These are phyloP conservation scores for Xerocomus spinulosus DNA, from an alignment of 768 basidiomycete species.

Conservation along the genomic window DNA sequence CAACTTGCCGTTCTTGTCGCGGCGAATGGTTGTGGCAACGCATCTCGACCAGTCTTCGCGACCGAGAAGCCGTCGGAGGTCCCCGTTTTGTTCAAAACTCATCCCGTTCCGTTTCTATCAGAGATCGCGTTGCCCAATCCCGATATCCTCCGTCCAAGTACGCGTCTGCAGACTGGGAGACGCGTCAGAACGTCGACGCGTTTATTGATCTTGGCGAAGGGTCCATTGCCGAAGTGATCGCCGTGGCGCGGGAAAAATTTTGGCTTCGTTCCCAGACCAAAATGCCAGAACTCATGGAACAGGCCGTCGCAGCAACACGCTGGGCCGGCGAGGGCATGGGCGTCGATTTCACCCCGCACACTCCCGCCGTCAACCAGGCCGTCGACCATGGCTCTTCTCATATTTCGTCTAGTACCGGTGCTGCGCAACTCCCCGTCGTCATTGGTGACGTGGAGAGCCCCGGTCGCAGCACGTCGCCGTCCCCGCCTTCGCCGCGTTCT, in stretches of 20 bases:
- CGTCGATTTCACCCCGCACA: slow-evolving; percentile 27
- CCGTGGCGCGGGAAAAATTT: slow-evolving; percentile 60
- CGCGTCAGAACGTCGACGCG: slow-evolving; percentile 60
- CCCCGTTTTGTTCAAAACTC: slow-evolving; percentile 25
- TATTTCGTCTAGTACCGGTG: slow-evolving; percentile 3
- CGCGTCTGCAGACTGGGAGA: slow-evolving; percentile 55
- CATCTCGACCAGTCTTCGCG: slow-evolving; percentile 43
- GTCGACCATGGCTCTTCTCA: slow-evolving; percentile 9
- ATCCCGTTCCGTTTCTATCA: slow-evolving; percentile 12
- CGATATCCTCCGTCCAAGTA: slow-evolving; percentile 28
- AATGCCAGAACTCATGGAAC: slow-evolving; percentile 59
- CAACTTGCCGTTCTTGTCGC: slow-evolving; percentile 67
- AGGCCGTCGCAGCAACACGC: slow-evolving; percentile 58
- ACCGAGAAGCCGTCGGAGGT: slow-evolving; percentile 57
- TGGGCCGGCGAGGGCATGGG: slow-evolving; percentile 37
- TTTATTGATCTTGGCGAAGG: slow-evolving; percentile 75
- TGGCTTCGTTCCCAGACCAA: slow-evolving; percentile 67
- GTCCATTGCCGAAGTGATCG: slow-evolving; percentile 54
- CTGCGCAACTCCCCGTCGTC: slow-evolving; percentile 1
- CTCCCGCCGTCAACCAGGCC: slow-evolving; percentile 8
- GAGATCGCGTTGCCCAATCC: slow-evolving; percentile 14
- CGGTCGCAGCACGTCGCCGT: slow-evolving; percentile 24
- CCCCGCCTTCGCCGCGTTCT: slow-evolving; percentile 24
- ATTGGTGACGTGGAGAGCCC: slow-evolving; percentile 13
- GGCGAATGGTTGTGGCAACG: slow-evolving; percentile 61